Conservation (phyloP, 108 stramenopile genomes). For the Nitzschia sp. region DNA sequence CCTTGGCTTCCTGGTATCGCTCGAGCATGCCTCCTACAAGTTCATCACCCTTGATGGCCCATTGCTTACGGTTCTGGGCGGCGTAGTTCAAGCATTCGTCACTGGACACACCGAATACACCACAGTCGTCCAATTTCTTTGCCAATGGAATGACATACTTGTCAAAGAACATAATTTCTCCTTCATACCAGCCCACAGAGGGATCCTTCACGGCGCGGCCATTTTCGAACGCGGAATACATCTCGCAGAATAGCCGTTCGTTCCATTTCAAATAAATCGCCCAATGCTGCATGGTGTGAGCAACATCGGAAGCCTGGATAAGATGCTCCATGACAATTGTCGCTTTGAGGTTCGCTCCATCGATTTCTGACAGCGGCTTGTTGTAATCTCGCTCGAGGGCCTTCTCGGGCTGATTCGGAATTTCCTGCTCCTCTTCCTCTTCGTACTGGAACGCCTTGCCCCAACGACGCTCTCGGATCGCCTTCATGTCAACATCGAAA, state of each 20-base stretch:
- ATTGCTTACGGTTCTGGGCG: conserved; percentile 17
- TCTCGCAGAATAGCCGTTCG: conserved; percentile 44
- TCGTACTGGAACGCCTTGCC: conserved; percentile 41
- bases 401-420: conserved; percentile 5
- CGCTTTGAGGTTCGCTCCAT: conserved; percentile 22
- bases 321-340: conserved; percentile 34
- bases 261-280: conserved; percentile 58
- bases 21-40: conserved; percentile 15
- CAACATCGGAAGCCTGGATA: conserved; percentile 44
- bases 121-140: conserved; percentile 45
- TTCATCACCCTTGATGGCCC: conserved; percentile 13
- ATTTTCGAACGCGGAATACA: conserved; percentile 32
- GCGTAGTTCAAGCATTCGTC: conserved; percentile 27
- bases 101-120: conserved; percentile 41
- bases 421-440: conserved; percentile 17
- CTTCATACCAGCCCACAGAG: conserved; percentile 50
- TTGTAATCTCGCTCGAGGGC: not conserved
- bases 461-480: conserved; percentile 34
- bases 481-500: conserved; percentile 45
- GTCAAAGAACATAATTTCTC: conserved; percentile 54
- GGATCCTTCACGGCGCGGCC: conserved; percentile 46
- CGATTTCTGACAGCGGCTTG: not conserved
- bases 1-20: not conserved
- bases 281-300: conserved; percentile 56
- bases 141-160: conserved; percentile 36